These are phyloP conservation scores for Cotoneaster glaucophyllus DNA, from an alignment of 306 rosid species.

Conservation along the genomic window DNA sequence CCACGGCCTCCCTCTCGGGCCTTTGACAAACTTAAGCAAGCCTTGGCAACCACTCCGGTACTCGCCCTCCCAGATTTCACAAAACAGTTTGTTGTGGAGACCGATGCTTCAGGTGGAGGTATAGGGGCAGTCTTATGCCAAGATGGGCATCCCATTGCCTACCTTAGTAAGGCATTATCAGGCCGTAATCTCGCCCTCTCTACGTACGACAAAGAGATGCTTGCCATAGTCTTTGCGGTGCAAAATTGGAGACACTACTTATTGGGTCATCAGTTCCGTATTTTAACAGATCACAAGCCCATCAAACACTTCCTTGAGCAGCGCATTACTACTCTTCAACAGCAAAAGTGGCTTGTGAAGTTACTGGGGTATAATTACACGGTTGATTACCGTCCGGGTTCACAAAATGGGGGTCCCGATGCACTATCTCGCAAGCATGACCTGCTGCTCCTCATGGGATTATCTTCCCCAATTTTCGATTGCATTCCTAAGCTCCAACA, in stretches of 20 bases:
- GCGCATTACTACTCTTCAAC: neutral
- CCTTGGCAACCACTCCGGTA: rapidly evolving
- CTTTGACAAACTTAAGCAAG: too few relatives aligned
- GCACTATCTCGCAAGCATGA: neutral
- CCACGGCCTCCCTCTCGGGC: too few relatives aligned
- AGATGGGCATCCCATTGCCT: neutral
- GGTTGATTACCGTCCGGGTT: neutral
- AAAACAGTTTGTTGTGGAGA: too few relatives aligned
- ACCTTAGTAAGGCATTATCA: neutral
- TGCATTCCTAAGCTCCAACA: too few relatives aligned
- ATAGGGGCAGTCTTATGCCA: neutral
- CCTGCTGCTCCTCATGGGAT: too few relatives aligned
- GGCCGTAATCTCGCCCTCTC: neutral
- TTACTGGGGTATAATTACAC: neutral
- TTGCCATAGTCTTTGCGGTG: neutral
- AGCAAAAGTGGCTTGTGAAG: neutral
- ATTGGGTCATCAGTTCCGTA: too few relatives aligned
- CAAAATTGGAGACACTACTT: neutral
- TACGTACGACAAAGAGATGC: neutral
- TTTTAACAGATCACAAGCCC: too few relatives aligned
- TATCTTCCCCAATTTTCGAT: too few relatives aligned
- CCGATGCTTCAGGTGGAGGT: neutral
- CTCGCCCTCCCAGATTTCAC: too few relatives aligned
- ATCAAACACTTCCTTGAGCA: neutral
- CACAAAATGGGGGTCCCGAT: neutral